These are phyloP conservation scores for Pythium dissotocum DNA, from an alignment of 352 stramenopile species.

Conservation along the genomic window DNA sequence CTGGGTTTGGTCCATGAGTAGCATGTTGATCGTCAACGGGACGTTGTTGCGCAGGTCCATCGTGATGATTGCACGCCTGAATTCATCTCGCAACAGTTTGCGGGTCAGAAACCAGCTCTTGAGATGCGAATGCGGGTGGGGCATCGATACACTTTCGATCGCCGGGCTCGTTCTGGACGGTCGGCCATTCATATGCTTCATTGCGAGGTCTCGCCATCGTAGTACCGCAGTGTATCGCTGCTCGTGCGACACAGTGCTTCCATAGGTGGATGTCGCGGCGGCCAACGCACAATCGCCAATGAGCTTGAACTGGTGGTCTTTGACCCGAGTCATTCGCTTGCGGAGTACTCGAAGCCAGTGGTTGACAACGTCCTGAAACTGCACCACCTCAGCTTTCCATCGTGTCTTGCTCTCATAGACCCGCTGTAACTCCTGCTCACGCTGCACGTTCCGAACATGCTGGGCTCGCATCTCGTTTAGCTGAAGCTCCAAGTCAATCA, in stretches of 20 bases:
- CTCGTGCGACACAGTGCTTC: slow-evolving; percentile 25
- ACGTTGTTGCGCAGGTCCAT: slow-evolving; percentile 20
- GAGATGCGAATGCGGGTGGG: slow-evolving; percentile 13
- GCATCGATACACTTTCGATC: slow-evolving; percentile 22
- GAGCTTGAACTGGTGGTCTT: slow-evolving; percentile 33
- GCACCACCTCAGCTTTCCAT: slow-evolving; percentile 41
- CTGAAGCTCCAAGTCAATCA: slow-evolving; percentile 48
- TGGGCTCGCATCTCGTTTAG: slow-evolving; percentile 47
- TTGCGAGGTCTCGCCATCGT: slow-evolving; percentile 30
- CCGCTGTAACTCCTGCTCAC: slow-evolving; percentile 52
- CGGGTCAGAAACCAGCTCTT: slow-evolving; percentile 39
- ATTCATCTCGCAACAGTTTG: slow-evolving; percentile 24
- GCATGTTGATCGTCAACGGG: slow-evolving; percentile 43
- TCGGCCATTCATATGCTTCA: slow-evolving; percentile 12
- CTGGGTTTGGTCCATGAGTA: slow-evolving; percentile 50
- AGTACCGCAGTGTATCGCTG: slow-evolving; percentile 28
- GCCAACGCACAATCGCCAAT: slow-evolving; percentile 40
- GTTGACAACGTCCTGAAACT: slow-evolving; percentile 43
- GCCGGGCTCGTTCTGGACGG: slow-evolving; percentile 9
- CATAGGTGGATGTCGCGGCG: slow-evolving; percentile 37
- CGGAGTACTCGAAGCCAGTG: slow-evolving; percentile 37
- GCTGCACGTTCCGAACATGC: slow-evolving; percentile 36
- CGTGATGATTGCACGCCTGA: slow-evolving; percentile 40
- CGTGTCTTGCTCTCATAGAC: slow-evolving; percentile 45
- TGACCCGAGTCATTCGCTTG: slow-evolving; percentile 24